Evolutionary conservation across 192 early-diverging fungal species (phyloP).

Genomic region (Thamnidium elegans): DNA sequence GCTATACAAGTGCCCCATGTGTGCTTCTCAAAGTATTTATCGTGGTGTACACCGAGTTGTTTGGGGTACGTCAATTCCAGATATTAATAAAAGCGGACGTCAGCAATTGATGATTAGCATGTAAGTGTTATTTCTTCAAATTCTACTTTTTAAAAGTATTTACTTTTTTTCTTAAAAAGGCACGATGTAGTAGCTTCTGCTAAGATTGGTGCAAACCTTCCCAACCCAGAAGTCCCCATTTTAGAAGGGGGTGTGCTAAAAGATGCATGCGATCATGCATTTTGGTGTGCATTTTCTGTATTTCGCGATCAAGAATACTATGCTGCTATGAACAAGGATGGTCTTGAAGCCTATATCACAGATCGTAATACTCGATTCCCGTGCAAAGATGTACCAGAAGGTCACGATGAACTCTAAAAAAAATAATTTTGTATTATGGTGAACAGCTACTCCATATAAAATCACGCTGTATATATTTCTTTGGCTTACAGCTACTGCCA

Average conservation of each 20-base stretch:
- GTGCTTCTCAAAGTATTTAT: constrained; percentile 23
- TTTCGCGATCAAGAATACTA: no score
- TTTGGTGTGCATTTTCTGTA: constrained; percentile 5
- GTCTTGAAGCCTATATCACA: no score
- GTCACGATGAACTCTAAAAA: constrained; percentile 3
- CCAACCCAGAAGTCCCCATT: constrained; percentile 1
- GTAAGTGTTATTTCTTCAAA: constrained; percentile 3
- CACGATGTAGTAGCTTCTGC: constrained; percentile 19
- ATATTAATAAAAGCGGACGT: constrained; percentile 26
- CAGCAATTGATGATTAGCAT: constrained; percentile 23
- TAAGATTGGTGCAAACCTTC: constrained; percentile 1
- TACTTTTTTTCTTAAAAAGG: not conserved
- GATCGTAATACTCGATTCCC: no score
- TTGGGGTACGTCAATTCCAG: constrained; percentile 26
- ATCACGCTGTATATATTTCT: constrained; percentile 24
- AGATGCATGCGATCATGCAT: constrained; percentile 26
- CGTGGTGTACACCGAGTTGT: constrained; percentile 26
- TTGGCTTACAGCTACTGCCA: not conserved
- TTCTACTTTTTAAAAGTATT: no score
- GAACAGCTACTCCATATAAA: constrained; percentile 30
- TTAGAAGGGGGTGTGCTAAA: constrained; percentile 13
- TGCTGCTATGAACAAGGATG: no score
- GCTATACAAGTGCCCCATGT: constrained; percentile 35
- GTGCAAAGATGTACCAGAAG: not conserved
- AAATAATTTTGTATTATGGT: not conserved